Evolutionary conservation across 1,284 basidiomycete species (phyloP).

Genomic region (Leccinum fuscescens): DNA sequence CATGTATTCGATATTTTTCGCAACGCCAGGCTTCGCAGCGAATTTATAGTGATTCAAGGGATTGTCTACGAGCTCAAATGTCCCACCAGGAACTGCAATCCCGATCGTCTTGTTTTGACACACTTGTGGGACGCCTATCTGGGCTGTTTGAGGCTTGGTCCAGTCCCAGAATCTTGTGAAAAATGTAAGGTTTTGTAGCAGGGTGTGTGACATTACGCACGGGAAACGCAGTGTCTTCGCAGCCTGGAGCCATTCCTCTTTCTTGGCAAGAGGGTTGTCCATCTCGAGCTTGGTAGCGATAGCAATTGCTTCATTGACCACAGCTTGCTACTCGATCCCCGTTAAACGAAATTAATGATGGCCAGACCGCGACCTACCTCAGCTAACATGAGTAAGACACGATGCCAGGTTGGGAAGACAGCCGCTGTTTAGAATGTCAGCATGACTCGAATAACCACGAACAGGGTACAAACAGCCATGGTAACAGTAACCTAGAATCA

Average conservation of each 20-base stretch:
- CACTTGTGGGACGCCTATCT: constrained; percentile 13
- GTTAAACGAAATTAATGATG: background rate
- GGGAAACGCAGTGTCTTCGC: constrained; percentile 18
- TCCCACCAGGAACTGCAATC: constrained; percentile 5
- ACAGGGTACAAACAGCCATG: constrained; percentile 8
- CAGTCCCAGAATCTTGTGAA: constrained; percentile 20
- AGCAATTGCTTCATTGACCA: constrained; percentile 13
- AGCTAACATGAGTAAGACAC: constrained; percentile 10
- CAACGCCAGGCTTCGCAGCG: constrained; percentile 5
- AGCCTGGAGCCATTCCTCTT: constrained; percentile 11
- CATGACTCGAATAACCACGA: background rate
- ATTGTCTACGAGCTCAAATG: background rate
- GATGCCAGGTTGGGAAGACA: constrained; percentile 23
- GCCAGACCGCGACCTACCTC: constrained; percentile 5
- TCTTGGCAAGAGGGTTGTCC: background rate
- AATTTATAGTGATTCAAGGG: constrained; percentile 21
- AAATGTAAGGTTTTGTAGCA: background rate
- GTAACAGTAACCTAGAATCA: constrained; percentile 18
- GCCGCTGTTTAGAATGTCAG: constrained; percentile 14
- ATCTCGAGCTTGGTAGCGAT: constrained; percentile 12
- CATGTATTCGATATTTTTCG: constrained; percentile 10
- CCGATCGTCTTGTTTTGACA: background rate
- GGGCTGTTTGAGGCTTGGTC: constrained; percentile 6
- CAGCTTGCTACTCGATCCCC: constrained; percentile 14
- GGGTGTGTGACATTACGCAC: constrained; percentile 3